Evolutionary conservation across 2,329 filamentous ascomycete genomes (phyloP).

Genomic region (Dothideomycetidae sp.): DNA sequence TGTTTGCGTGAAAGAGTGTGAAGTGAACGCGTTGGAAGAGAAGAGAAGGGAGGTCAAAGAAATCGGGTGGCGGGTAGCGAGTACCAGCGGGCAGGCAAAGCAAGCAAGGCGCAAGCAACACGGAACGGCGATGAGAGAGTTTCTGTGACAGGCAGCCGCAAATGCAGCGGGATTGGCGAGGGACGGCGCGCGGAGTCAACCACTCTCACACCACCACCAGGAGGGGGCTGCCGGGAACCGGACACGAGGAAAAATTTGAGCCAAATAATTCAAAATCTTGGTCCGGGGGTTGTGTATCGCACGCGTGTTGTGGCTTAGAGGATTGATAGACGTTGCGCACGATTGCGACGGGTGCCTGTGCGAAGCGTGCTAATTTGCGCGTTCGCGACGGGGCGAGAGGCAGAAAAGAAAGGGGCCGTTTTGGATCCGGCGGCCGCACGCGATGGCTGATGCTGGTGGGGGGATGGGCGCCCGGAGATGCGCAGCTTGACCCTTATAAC

Average conservation of each 20-base stretch:
- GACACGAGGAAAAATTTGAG: background rate
- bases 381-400: no score
- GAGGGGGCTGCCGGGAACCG: no score
- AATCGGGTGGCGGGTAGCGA: background rate
- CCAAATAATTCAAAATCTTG: background rate
- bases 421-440: no score
- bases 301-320: background rate
- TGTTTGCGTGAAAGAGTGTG: no score
- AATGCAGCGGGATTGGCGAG: background rate
- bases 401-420: background rate
- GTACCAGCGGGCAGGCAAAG: no score
- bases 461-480: no score
- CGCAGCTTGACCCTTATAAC: no score
- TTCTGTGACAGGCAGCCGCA: background rate
- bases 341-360: background rate
- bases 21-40: slow-evolving; percentile 9
- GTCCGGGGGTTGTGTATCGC: background rate
- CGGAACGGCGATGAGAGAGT: no score
- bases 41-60: slow-evolving; percentile 4
- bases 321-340: background rate
- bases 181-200: background rate
- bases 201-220: no score
- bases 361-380: background rate
- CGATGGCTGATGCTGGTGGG: no score
- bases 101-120: no score